A percentile compares a stretch with the other conserved stretches of the same genome.
These are phyloP conservation scores for Quercus rubra DNA, from an alignment of 306 rosid species.

Conservation along the genomic window DNA sequence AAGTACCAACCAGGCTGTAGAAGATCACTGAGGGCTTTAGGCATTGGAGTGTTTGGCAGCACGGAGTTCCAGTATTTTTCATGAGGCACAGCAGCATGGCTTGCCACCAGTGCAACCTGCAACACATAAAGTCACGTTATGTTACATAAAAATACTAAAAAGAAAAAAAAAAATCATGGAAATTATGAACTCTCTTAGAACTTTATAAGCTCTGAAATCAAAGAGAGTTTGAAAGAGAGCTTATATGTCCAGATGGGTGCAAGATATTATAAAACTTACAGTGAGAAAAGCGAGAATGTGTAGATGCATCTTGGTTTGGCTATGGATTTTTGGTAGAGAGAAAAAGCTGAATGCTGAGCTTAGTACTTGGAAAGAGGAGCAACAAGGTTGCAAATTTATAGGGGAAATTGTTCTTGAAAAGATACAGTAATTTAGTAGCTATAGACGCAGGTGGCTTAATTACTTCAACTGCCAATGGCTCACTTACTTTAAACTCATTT, in stretches of 20 bases:
- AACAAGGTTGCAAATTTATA: slow-evolving; percentile 31
- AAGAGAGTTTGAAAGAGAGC: background rate
- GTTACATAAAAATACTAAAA: background rate
- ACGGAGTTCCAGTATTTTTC: slow-evolving; percentile 62
- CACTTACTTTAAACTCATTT: slow-evolving; percentile 14
- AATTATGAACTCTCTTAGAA: background rate
- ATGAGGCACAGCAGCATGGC: slow-evolving; percentile 58
- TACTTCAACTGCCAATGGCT: slow-evolving; percentile 55
- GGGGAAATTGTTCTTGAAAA: background rate
- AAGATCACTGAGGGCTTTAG: slow-evolving; percentile 48
- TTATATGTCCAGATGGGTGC: background rate
- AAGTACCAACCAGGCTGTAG: slow-evolving; percentile 40
- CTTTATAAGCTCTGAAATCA: background rate
- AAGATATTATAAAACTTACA: slow-evolving; percentile 34
- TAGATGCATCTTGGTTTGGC: slow-evolving; percentile 38
- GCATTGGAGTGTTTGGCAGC: slow-evolving; percentile 65
- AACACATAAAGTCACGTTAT: background rate
- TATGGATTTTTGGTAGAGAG: background rate
- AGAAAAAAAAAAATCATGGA: background rate
- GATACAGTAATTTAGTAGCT: background rate
- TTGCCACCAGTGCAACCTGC: slow-evolving; percentile 44
- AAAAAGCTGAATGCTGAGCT: slow-evolving; percentile 17
- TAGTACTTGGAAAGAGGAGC: background rate
- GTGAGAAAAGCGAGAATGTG: slow-evolving; percentile 36
- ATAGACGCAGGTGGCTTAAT: slow-evolving; percentile 12